Percentiles rank a stretch among this genome's conserved stretches.
Conservation (phyloP, 106 monocot genomes). For the Platanthera guangdongensis region DNA sequence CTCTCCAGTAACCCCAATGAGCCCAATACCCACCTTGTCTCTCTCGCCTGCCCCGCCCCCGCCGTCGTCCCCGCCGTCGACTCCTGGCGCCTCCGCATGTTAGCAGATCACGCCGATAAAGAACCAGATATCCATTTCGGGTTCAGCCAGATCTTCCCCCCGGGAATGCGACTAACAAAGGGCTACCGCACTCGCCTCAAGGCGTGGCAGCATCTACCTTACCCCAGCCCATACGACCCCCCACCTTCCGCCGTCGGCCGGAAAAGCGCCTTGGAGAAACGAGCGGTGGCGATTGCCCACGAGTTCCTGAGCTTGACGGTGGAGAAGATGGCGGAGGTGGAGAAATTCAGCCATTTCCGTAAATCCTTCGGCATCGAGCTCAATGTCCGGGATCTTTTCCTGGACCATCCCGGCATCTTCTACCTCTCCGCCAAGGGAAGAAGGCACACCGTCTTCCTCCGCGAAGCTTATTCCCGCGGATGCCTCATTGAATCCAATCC, state of each 20-base stretch:
- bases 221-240: constrained; percentile 50
- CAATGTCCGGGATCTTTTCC: constrained; percentile 74
- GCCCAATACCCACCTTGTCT: constrained; percentile 56
- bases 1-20: constrained; percentile 50
- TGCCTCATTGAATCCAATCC: constrained; percentile 65
- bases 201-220: constrained; percentile 83
- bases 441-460: constrained; percentile 81
- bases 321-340: constrained; percentile 96
- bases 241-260: constrained; percentile 4
- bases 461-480: constrained; percentile 68
- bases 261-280: constrained; percentile 50
- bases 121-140: constrained; percentile 22
- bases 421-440: constrained; percentile 78
- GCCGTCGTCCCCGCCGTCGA: constrained; percentile 13
- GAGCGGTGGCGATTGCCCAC: constrained; percentile 74
- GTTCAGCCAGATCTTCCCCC: constrained; percentile 74
- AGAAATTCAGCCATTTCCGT: constrained; percentile 89
- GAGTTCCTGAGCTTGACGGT: constrained; percentile 90
- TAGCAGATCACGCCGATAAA: background rate
- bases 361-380: constrained; percentile 71
- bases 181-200: constrained; percentile 43
- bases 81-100: background rate
- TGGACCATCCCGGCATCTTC: constrained; percentile 94
- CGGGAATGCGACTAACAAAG: constrained; percentile 73
- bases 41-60: constrained; percentile 13